Base-by-base conservation (phyloP, 2,329 filamentous ascomycete species). In the Sporothrix dimorphospora region DNA sequence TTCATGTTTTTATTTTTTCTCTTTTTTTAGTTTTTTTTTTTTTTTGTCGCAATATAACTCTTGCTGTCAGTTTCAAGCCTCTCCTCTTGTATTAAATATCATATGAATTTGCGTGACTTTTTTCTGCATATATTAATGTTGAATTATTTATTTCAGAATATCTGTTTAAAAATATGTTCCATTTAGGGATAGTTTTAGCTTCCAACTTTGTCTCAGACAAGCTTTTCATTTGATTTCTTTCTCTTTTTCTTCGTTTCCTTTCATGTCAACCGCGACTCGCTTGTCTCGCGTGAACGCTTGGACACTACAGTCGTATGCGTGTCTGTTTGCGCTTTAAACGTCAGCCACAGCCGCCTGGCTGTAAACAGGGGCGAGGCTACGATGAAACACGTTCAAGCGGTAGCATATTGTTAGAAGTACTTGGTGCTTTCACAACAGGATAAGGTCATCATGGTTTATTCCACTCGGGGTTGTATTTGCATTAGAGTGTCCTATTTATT, bases 21-120 rank as follows among this genome's bases (percentile, higher is more conserved):
- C 65, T 51, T 73, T 38, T 51, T 53, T 27, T 70, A n/a, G 21
- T 63, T 21, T 19, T 38, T 51, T 53, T 27, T 70, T 14, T 16
- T 63, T 21, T 19, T n/a, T 11, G 16, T 63, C 38, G 16, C 59
- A 45, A 42, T 42, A 63, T 11, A 45, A 45, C 59, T 42, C 34
- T 66, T 49, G 42, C 9, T 11, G 21, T 21, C 24, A 19, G 42
- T 66, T 66, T 27, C 40, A 34, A 66, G 1, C 27, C 24, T 40
- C 30, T 71, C n/a, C 38, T 70, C 34, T 38, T 21, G 9, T n/a
- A n/a, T n/a, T n/a, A n/a, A n/a, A n/a, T n/a, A 40, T 40, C 38
- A 40, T n/a, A 40, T 40, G 16, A 40, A 8, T 40, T 61, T 51
- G 21, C 8, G 19, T 21, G 19, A 12, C 12, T 21, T 21, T 21